Percentiles rank a stretch among this genome's conserved stretches.
phyloP scores from a whole-genome alignment of 75 land plant species.

The Chamaecyparis obtusa region DNA sequence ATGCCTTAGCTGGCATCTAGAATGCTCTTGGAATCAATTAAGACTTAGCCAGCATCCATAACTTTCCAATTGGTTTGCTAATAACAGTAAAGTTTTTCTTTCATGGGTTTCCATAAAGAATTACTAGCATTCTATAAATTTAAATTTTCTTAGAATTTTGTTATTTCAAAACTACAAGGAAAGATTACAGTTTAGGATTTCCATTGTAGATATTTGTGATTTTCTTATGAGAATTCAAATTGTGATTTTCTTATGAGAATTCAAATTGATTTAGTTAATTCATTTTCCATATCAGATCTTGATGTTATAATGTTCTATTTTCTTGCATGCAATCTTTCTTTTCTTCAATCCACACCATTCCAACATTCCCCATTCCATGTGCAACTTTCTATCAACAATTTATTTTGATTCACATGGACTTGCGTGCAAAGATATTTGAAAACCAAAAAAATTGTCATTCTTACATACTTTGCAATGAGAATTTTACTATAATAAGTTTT shows the following conservation, averaged over 20 bases:
- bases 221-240: no score
- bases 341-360: neutral
- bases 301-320: neutral
- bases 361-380: conserved; percentile 11
- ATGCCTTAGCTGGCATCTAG: neutral
- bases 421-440: neutral
- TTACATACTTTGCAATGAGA: neutral
- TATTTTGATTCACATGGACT: neutral
- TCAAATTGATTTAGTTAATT: neutral
- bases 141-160: neutral
- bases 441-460: neutral
- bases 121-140: neutral
- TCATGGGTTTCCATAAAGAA: neutral
- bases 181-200: no score
- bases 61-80: neutral
- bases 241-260: neutral
- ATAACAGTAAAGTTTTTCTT: neutral
- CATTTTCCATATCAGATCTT: neutral
- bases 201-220: neutral
- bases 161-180: no score
- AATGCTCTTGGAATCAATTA: neutral
- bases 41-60: neutral
- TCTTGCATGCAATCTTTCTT: neutral
- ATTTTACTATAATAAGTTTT: neutral
- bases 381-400: conserved; percentile 1